Percentiles rank a stretch among this genome's conserved stretches.
These are phyloP conservation scores for Dendrobium catenatum DNA, from an alignment of 106 monocot species.

Conservation along the genomic window DNA sequence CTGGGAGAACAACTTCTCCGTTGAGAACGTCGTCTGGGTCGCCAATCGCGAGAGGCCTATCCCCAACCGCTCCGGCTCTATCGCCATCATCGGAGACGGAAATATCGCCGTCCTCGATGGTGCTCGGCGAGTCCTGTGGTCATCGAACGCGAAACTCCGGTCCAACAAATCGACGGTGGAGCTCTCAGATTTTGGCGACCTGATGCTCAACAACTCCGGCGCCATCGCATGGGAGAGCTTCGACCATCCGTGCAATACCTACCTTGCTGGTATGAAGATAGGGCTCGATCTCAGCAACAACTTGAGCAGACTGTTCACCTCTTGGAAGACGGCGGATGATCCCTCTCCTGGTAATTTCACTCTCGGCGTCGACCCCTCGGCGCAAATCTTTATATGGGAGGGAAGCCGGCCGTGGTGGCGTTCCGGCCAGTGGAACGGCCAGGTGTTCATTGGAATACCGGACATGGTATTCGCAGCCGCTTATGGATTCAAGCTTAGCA, in stretches of 20 bases:
- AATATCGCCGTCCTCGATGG: slow-evolving; percentile 25
- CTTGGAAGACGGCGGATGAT: slow-evolving; percentile 38
- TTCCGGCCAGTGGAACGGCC: slow-evolving; percentile 8
- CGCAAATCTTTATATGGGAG: slow-evolving; percentile 9
- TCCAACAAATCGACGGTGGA: slow-evolving; percentile 4
- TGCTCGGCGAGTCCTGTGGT: slow-evolving; percentile 16
- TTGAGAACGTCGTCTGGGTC: slow-evolving; percentile 37
- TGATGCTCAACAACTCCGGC: slow-evolving; percentile 11
- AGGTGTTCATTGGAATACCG: slow-evolving; percentile 5
- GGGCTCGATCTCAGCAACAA: slow-evolving; percentile 11
- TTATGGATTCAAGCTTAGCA: slow-evolving; percentile 32
- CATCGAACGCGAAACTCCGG: neutral
- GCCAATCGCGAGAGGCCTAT: slow-evolving; percentile 42
- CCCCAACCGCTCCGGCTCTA: slow-evolving; percentile 2
- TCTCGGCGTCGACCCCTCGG: slow-evolving; percentile 5
- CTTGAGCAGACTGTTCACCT: slow-evolving; percentile 16
- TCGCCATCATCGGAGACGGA: slow-evolving; percentile 12
- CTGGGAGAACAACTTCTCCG: slow-evolving; percentile 26
- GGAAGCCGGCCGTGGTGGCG: slow-evolving; percentile 1
- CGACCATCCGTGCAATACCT: slow-evolving; percentile 3
- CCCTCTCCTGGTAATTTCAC: slow-evolving; percentile 36
- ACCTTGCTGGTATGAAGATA: slow-evolving; percentile 31
- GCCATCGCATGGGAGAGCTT: slow-evolving; percentile 4
- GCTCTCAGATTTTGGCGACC: slow-evolving; percentile 22
- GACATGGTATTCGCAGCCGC: neutral